Conservation (phyloP, 1,139 yeast species). For the Magnusiomyces magnusii region DNA sequence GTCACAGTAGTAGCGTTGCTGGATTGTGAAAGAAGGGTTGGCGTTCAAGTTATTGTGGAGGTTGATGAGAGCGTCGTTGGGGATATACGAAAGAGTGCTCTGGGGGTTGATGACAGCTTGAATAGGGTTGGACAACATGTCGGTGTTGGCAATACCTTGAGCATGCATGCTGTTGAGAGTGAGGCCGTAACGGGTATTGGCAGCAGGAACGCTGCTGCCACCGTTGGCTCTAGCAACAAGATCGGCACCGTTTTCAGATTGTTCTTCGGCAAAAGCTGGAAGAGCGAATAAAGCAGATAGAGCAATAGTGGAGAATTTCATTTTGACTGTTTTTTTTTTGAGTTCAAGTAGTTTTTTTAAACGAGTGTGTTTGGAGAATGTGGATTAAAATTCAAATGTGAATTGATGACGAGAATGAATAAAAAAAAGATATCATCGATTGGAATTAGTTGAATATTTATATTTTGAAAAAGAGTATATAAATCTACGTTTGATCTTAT, state of each 20-base stretch:
- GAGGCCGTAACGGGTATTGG: slow-evolving; percentile 42
- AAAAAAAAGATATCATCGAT: too few relatives aligned
- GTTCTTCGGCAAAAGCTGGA: slow-evolving; percentile 6
- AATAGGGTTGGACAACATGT: slow-evolving; percentile 26
- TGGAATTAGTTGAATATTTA: too few relatives aligned
- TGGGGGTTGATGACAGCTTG: slow-evolving; percentile 62
- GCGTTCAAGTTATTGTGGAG: slow-evolving; percentile 32
- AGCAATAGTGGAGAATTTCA: slow-evolving; percentile 13
- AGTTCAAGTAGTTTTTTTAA: too few relatives aligned
- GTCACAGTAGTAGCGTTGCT: slow-evolving; percentile 34
- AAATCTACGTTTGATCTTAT: too few relatives aligned
- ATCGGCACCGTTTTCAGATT: not conserved
- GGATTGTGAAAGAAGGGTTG: slow-evolving; percentile 33
- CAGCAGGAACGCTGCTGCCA: slow-evolving; percentile 21
- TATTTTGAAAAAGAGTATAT: too few relatives aligned
- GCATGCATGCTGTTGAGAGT: slow-evolving; percentile 37
- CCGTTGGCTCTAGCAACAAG: not conserved
- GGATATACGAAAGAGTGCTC: slow-evolving; percentile 51
- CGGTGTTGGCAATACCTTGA: slow-evolving; percentile 34
- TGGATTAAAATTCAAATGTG: too few relatives aligned
- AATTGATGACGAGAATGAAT: too few relatives aligned
- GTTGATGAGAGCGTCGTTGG: slow-evolving; percentile 36
- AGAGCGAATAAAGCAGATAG: slow-evolving; percentile 11
- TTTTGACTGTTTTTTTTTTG: too few relatives aligned
- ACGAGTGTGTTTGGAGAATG: too few relatives aligned